Conservation (phyloP, 2,329 filamentous ascomycete species). For the Apiospora sp. region DNA sequence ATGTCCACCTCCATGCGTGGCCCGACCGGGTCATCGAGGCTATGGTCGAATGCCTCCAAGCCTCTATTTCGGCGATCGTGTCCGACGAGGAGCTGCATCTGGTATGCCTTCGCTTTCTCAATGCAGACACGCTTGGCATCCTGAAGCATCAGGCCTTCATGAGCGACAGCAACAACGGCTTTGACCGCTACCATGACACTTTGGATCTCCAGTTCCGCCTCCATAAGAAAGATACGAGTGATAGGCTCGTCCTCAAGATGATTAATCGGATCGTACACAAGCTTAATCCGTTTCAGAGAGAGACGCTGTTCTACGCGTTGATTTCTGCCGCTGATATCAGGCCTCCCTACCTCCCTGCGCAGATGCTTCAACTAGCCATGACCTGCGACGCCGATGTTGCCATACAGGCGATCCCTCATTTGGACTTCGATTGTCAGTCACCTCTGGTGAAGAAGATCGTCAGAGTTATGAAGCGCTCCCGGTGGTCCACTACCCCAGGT, state of each 20-base stretch:
- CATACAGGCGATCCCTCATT: background rate
- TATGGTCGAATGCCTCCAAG: background rate
- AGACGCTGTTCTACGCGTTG: background rate
- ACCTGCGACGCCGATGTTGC: constrained; percentile 12
- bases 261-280: background rate
- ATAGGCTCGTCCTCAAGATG: background rate
- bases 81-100: constrained; percentile 8
- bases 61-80: background rate
- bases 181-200: background rate
- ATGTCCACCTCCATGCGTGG: background rate
- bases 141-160: background rate
- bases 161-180: background rate
- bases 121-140: background rate
- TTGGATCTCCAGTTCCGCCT: background rate
- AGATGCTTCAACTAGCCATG: background rate
- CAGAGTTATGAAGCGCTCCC: background rate
- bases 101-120: background rate
- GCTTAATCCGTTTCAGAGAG: background rate
- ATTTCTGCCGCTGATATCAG: background rate
- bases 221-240: background rate
- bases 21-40: background rate
- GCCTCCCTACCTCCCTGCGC: background rate
- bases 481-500: background rate
- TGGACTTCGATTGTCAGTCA: background rate
- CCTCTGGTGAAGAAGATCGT: background rate